These are phyloP conservation scores for Ustilago tritici DNA, from an alignment of 1,284 basidiomycete species.

Conservation along the genomic window DNA sequence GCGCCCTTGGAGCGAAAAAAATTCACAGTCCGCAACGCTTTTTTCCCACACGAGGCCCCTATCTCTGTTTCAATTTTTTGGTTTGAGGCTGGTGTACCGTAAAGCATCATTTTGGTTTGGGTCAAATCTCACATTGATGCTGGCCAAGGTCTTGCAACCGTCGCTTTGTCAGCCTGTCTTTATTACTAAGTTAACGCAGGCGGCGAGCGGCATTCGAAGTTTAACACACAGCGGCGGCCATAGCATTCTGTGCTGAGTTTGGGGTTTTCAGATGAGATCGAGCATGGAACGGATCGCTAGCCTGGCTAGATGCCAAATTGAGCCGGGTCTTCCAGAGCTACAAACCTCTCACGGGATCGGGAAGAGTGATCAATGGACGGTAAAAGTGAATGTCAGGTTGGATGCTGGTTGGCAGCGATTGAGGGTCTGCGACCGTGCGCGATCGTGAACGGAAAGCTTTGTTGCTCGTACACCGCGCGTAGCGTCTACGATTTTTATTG, in stretches of 20 bases:
- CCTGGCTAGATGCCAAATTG: background rate
- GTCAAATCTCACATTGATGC: background rate
- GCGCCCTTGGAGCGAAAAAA: conserved; percentile 1
- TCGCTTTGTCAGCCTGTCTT: background rate
- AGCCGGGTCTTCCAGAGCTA: background rate
- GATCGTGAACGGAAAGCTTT: background rate
- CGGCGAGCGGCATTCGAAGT: conserved; percentile 14
- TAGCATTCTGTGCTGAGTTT: background rate
- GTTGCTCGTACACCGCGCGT: too few species aligned
- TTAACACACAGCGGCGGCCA: background rate
- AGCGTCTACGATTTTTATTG: too few species aligned
- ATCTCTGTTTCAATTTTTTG: conserved; percentile 24
- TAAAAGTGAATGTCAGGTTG: background rate
- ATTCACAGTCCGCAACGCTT: conserved; percentile 9
- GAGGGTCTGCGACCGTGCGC: conserved; percentile 4
- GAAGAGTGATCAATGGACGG: background rate
- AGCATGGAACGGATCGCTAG: background rate
- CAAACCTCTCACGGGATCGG: background rate
- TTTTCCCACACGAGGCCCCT: conserved; percentile 24
- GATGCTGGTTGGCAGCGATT: background rate
- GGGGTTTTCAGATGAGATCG: background rate
- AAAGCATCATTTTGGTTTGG: background rate
- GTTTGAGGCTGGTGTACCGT: background rate
- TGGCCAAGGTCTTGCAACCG: background rate
- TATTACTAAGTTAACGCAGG: background rate